phyloP scores from a whole-genome alignment of 2,329 filamentous ascomycete genomes.

The Trichoderma sp. region DNA sequence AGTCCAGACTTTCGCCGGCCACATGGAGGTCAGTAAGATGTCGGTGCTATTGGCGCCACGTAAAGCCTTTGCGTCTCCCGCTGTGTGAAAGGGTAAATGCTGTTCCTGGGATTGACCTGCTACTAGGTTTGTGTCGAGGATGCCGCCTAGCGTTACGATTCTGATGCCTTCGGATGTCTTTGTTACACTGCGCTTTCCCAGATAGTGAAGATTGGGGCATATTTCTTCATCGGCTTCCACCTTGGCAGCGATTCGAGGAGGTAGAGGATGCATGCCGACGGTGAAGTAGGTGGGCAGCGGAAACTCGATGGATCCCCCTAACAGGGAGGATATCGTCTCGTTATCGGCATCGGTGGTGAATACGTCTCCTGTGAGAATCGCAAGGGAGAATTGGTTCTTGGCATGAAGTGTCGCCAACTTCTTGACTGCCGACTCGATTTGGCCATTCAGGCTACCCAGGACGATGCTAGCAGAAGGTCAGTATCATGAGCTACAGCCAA shows the following conservation, averaged over 20 bases:
- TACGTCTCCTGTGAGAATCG: conserved; percentile 79
- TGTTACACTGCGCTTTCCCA: conserved; percentile 81
- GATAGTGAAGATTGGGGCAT: conserved; percentile 85
- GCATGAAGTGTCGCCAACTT: conserved; percentile 78
- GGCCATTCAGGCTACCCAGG: conserved; percentile 78
- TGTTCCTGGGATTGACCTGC: conserved; percentile 67
- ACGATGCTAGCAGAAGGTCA: conserved; percentile 60
- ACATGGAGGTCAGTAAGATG: conserved; percentile 81
- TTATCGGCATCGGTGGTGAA: conserved; percentile 63
- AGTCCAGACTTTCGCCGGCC: conserved; percentile 72
- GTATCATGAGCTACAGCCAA: not conserved
- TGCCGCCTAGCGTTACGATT: conserved; percentile 82
- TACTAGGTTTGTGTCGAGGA: conserved; percentile 59
- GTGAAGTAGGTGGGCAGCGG: conserved; percentile 90
- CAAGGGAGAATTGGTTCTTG: conserved; percentile 86
- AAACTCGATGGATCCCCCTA: conserved; percentile 70
- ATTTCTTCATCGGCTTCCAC: conserved; percentile 72
- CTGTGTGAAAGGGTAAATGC: conserved; percentile 73
- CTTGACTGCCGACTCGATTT: conserved; percentile 70
- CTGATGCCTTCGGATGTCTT: conserved; percentile 88
- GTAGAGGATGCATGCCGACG: conserved; percentile 71
- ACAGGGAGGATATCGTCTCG: conserved; percentile 58
- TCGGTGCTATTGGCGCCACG: conserved; percentile 76
- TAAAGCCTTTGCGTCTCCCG: conserved; percentile 72
- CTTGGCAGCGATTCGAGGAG: conserved; percentile 66